phyloP scores from a whole-genome alignment of 345 rosid genomes.

The Lepidium africanum region DNA sequence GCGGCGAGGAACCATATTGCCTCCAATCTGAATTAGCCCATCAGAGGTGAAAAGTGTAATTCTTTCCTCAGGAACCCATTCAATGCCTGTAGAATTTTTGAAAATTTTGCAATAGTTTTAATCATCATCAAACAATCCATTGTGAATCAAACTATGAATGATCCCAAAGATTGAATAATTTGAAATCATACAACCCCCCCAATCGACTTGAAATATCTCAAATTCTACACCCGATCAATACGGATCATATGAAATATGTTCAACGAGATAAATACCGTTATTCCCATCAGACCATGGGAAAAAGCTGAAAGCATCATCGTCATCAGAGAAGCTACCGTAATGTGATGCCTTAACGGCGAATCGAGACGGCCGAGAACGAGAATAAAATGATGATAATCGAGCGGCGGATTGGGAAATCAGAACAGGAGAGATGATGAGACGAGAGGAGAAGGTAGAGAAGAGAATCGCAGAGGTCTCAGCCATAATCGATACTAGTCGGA shows the following conservation, averaged over 20 bases:
- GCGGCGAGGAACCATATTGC: constrained; percentile 72
- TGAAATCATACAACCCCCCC: background rate
- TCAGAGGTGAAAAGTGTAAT: constrained; percentile 79
- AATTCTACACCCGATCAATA: background rate
- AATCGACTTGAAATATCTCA: background rate
- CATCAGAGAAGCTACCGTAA: constrained; percentile 42
- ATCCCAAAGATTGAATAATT: background rate
- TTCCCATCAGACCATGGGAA: constrained; percentile 66
- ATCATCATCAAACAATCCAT: background rate
- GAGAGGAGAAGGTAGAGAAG: constrained; percentile 18
- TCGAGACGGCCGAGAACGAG: constrained; percentile 31
- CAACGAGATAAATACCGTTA: constrained; percentile 28
- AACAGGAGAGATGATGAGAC: constrained; percentile 29
- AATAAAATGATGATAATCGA: constrained; percentile 16
- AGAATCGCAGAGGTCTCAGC: constrained; percentile 39
- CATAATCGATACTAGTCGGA: constrained; percentile 22
- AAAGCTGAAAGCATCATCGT: constrained; percentile 58
- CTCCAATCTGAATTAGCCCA: constrained; percentile 87
- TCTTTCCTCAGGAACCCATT: constrained; percentile 85
- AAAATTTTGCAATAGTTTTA: background rate
- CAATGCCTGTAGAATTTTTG: constrained; percentile 20
- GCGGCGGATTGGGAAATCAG: constrained; percentile 10
- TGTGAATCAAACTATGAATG: background rate
- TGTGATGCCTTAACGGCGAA: constrained; percentile 48
- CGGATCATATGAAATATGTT: no score